Percentiles rank a stretch among this genome's conserved stretches.
Conservation (phyloP, 352 stramenopile species). For the Pythium insidiosum region DNA sequence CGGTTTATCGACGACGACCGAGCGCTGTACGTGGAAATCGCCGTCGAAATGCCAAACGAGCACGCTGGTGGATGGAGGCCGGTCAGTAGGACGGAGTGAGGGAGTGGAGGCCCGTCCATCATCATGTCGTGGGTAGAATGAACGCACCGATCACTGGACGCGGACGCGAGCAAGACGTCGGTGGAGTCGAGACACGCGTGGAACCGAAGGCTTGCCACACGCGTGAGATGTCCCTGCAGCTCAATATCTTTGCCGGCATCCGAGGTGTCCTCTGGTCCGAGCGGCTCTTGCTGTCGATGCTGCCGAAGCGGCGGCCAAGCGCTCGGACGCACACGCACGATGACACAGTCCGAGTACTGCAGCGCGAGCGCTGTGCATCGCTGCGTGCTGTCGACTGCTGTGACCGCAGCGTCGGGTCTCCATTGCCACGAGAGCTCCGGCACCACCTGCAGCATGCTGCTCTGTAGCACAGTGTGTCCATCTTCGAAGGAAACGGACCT, state of each 20-base stretch:
- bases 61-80: constrained; percentile 24
- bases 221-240: constrained; percentile 37
- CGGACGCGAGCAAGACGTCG: constrained; percentile 35
- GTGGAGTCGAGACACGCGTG: constrained; percentile 16
- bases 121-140: too few species aligned
- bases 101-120: too few species aligned
- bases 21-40: constrained; percentile 18
- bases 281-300: constrained; percentile 5
- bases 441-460: constrained; percentile 27
- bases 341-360: constrained; percentile 32
- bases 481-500: too few species aligned
- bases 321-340: constrained; percentile 33
- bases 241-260: constrained; percentile 30
- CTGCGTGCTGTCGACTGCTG: constrained; percentile 19
- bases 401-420: constrained; percentile 27
- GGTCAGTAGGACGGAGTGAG: too few species aligned
- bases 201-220: constrained; percentile 27
- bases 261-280: constrained; percentile 11
- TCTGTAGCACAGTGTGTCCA: too few species aligned
- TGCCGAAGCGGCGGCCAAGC: constrained; percentile 7
- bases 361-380: constrained; percentile 22
- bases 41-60: constrained; percentile 51
- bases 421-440: constrained; percentile 33
- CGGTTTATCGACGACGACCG: constrained; percentile 32
- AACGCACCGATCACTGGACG: constrained; percentile 54